phyloP scores from a whole-genome alignment of 495 filamentous ascomycete genomes.

The Chaetomium tenue region DNA sequence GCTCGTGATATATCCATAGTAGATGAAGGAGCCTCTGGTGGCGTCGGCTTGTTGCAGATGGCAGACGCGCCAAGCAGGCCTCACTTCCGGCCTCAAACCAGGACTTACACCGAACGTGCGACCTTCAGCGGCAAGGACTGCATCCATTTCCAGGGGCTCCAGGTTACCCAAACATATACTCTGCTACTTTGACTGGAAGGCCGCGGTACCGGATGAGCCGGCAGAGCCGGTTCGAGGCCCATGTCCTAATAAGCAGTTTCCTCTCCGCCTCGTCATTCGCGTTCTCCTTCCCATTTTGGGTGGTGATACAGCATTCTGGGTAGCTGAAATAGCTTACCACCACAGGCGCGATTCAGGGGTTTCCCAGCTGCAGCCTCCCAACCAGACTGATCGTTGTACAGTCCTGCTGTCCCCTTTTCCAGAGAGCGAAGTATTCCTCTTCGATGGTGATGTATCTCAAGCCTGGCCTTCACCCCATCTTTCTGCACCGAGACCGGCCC shows the following conservation, averaged over 20 bases:
- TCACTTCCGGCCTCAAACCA: constrained; percentile 2
- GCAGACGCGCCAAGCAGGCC: background rate
- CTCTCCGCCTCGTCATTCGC: background rate
- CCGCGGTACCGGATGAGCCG: background rate
- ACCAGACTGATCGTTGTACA: background rate
- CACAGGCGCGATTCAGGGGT: background rate
- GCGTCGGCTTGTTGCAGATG: constrained; percentile 8
- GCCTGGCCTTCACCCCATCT: background rate
- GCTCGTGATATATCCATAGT: background rate
- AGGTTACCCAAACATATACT: background rate
- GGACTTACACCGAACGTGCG: background rate
- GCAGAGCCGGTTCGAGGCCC: background rate
- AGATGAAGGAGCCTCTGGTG: background rate
- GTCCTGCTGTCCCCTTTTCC: background rate
- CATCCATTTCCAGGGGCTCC: background rate
- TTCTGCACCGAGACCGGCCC: background rate
- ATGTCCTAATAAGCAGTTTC: background rate
- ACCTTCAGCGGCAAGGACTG: background rate
- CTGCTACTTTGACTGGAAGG: background rate
- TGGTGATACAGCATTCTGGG: constrained; percentile 11
- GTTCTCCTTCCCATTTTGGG: background rate
- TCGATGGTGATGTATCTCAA: background rate
- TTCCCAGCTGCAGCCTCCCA: background rate
- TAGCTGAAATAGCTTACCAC: constrained; percentile 14
- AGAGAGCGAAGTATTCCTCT: background rate